phyloP scores from a whole-genome alignment of 1,284 basidiomycete species.

The Sporisorium exsertum region DNA sequence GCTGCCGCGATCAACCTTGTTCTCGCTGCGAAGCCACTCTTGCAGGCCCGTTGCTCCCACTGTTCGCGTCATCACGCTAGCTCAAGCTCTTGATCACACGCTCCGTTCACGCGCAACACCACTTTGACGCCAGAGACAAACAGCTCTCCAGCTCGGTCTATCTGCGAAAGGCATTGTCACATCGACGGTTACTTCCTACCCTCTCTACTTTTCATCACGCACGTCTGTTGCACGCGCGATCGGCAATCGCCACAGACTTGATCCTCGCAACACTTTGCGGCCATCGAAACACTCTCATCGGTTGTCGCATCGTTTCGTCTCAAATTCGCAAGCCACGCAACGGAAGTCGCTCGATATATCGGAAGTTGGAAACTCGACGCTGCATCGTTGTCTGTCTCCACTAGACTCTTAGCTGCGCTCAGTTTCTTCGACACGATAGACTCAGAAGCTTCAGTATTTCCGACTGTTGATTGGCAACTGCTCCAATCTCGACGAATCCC shows the following conservation, averaged over 20 bases:
- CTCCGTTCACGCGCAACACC: slow-evolving; percentile 1
- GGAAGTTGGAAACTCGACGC: background rate
- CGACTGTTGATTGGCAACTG: background rate
- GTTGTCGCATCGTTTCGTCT: background rate
- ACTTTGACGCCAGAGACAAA: background rate
- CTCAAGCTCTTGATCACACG: background rate
- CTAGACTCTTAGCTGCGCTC: background rate
- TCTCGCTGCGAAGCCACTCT: background rate
- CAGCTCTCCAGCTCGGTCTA: background rate
- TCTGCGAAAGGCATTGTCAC: background rate
- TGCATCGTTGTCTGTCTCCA: background rate
- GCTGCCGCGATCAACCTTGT: background rate
- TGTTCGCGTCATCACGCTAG: background rate
- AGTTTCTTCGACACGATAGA: background rate
- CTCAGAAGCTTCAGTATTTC: background rate
- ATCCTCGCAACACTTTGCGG: background rate
- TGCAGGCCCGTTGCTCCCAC: background rate
- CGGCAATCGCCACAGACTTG: background rate
- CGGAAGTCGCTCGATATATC: background rate
- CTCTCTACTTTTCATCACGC: background rate
- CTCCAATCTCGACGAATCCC: too few relatives aligned
- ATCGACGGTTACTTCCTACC: background rate
- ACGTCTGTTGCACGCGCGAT: background rate
- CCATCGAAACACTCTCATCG: background rate
- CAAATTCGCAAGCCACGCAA: too few relatives aligned